phyloP scores from a whole-genome alignment of 2,329 filamentous ascomycete genomes.

The Pseudohalonectria lignicola region DNA sequence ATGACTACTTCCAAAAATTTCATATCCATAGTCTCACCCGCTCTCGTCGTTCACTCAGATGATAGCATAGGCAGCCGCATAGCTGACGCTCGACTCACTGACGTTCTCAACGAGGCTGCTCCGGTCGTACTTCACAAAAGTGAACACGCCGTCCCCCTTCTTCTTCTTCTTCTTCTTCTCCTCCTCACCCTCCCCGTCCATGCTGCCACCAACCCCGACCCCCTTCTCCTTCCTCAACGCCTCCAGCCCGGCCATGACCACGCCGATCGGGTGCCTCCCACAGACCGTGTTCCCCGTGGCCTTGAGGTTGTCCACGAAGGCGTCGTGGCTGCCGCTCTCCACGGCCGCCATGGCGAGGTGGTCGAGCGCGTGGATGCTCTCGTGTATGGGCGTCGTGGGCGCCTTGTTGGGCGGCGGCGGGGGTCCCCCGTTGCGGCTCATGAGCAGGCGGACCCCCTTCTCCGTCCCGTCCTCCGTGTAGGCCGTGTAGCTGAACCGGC shows the following conservation, averaged over 20 bases:
- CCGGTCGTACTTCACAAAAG: slow-evolving; percentile 76
- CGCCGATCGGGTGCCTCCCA: slow-evolving; percentile 86
- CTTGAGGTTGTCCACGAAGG: slow-evolving; percentile 58
- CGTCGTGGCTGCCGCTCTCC: slow-evolving; percentile 59
- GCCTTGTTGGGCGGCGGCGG: slow-evolving; percentile 21
- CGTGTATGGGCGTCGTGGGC: slow-evolving; percentile 49
- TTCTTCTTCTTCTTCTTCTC: slow-evolving; percentile 14
- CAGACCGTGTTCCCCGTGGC: slow-evolving; percentile 86
- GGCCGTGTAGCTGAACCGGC: slow-evolving; percentile 71
- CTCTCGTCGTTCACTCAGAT: too few relatives aligned
- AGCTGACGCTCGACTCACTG: slow-evolving; percentile 81
- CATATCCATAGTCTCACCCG: too few relatives aligned
- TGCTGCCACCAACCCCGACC: slow-evolving; percentile 1
- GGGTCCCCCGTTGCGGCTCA: slow-evolving; percentile 15
- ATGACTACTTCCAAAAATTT: too few relatives aligned
- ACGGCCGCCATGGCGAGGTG: slow-evolving; percentile 76
- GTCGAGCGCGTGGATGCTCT: slow-evolving; percentile 75
- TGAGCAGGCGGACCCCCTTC: slow-evolving; percentile 26
- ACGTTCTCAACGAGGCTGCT: slow-evolving; percentile 63
- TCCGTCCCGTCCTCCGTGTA: slow-evolving; percentile 46
- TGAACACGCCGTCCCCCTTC: slow-evolving; percentile 46
- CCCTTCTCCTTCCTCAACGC: slow-evolving; percentile 31
- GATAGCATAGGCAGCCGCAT: slow-evolving; percentile 83
- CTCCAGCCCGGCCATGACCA: slow-evolving; percentile 83
- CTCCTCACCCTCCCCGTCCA: background rate